Evolutionary conservation across 2,329 filamentous ascomycete species (phyloP), one percentile per base, ranked within the genome.

Genomic region (Stemphylium vesicarium): DNA sequence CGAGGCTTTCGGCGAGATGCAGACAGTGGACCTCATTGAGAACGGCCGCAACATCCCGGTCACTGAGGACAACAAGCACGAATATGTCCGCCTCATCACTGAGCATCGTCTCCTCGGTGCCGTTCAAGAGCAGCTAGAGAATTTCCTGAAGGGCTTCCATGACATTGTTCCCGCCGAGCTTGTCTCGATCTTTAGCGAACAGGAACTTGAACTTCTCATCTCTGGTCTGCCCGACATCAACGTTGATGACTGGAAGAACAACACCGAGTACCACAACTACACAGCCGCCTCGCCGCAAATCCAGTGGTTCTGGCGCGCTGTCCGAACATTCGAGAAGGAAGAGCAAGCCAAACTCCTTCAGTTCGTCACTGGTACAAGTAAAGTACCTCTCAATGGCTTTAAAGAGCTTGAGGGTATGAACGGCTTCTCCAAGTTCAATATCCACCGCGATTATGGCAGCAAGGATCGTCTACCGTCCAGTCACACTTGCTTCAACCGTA

Each of bases 371-470:
- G 95, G 95, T 74, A 99, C 96, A 15, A 96, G 91, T 76, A 99
- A 99, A 79, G 96, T 99, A 41, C 95, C 95, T 35, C 86, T 99
- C 44, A 99, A 99, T 68, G 95, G 95, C 11, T 99, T 99, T 84
- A 97, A 96, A 80, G 95, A 99, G 77, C 85, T 99, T 6, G 96
- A 99, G 80, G 96, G 95, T 64, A 99, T 99, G 95, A 98, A 99
- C 72, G 95, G 95, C 35, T 88, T 98, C 75, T 96, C 90, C 77
- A 88, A 92, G 63, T 99, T 99, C 87, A 99, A 98, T 76, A 98
- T 99, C 60, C 95, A 99, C 75, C 92, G 95, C 62, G 95, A 98
- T 77, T 97, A 96, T 78, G 93, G 94, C 68, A 94, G 90, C 81
- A 98, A 97, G 79, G 91, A 97, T 72, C 90, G 95, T 64, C 84